phyloP scores from a whole-genome alignment of 2,329 filamentous ascomycete species.

The Raffaelea albimanens region DNA sequence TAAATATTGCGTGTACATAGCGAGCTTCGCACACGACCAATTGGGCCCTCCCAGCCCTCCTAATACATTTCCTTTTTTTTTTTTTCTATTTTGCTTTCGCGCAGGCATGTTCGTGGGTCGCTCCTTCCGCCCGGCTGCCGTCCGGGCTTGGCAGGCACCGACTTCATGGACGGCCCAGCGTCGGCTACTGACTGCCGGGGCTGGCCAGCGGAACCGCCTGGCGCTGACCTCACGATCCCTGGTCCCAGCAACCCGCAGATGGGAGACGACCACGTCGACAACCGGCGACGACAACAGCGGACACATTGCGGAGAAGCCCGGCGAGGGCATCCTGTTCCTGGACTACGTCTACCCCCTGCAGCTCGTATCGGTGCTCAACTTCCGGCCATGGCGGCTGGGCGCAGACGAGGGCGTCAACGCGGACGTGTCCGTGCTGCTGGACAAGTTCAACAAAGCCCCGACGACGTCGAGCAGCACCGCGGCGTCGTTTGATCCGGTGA shows the following conservation, averaged over 20 bases:
- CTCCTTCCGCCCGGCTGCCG: slow-evolving; percentile 7
- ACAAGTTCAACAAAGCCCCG: slow-evolving; percentile 37
- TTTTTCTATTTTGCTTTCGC: background rate
- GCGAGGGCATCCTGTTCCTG: slow-evolving; percentile 82
- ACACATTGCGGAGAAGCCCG: slow-evolving; percentile 66
- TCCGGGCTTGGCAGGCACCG: background rate
- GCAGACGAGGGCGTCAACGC: slow-evolving; percentile 20
- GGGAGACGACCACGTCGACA: slow-evolving; percentile 32
- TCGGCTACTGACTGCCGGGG: background rate
- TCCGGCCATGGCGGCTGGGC: slow-evolving; percentile 35
- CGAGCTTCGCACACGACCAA: no score
- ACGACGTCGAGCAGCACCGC: background rate
- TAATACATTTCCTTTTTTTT: background rate
- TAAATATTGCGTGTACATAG: no score
- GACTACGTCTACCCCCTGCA: slow-evolving; percentile 84
- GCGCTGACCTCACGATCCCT: background rate
- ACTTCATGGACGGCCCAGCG: slow-evolving; percentile 1
- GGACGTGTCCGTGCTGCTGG: slow-evolving; percentile 40
- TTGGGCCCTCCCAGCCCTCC: background rate
- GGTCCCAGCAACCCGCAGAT: slow-evolving; percentile 15
- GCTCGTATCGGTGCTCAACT: slow-evolving; percentile 39
- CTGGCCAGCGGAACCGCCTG: no score
- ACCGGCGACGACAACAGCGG: slow-evolving; percentile 60
- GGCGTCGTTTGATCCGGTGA: slow-evolving; percentile 35
- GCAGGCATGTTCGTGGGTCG: slow-evolving; percentile 6